These are phyloP conservation scores for Thraustochytrium striatum DNA, from an alignment of 352 stramenopile genomes.

Conservation along the genomic window DNA sequence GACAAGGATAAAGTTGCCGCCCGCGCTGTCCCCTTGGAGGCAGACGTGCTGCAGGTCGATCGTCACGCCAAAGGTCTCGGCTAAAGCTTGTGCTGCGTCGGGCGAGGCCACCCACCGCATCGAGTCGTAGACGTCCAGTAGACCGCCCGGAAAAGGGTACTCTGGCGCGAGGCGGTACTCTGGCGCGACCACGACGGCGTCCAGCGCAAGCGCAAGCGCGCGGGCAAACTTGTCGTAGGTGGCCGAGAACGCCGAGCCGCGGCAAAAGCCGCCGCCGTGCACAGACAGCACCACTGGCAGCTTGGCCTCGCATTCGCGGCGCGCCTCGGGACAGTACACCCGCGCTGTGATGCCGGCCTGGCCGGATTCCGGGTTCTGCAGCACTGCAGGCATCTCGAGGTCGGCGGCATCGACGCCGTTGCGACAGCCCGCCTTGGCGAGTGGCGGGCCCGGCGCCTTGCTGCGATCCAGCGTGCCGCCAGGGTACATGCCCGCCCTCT, in stretches of 20 bases:
- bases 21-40: conserved; percentile 25
- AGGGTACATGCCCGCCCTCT: too few species aligned
- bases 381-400: too few species aligned
- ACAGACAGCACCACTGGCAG: neutral
- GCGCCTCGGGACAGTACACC: too few species aligned
- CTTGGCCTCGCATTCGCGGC: too few species aligned
- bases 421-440: too few species aligned
- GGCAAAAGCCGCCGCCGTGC: conserved; percentile 37
- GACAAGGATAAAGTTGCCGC: conserved; percentile 7
- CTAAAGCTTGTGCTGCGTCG: neutral
- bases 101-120: conserved; percentile 1
- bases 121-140: neutral
- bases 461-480: too few species aligned
- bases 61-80: too few species aligned
- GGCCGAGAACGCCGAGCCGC: neutral
- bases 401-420: too few species aligned
- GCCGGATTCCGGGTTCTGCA: too few species aligned
- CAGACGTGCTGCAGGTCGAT: neutral
- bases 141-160: neutral
- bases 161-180: conserved; percentile 37
- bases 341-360: too few species aligned
- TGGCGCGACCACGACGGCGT: neutral
- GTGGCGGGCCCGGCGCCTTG: too few species aligned
- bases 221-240: neutral
- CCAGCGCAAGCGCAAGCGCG: neutral